Evolutionary conservation across 2,329 filamentous ascomycete genomes (phyloP), one percentile per base, ranked within the genome.

Genomic region (Colletotrichum paranaense): DNA sequence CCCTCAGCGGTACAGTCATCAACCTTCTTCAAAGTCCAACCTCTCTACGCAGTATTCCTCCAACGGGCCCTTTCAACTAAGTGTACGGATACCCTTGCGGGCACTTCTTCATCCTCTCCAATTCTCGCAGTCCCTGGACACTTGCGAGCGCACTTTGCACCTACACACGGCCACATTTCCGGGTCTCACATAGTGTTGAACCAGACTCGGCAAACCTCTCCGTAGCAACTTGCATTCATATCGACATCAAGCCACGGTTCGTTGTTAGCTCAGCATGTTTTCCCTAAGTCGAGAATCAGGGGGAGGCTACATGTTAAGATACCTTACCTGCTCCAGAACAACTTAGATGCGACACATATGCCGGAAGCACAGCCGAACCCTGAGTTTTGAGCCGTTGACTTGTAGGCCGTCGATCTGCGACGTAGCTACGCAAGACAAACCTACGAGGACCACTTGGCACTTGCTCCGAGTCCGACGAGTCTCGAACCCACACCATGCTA

Each of bases 281-380:
- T 7, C 58, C 22, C 16, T 12, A 26, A 42, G 16, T 49, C 59
- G 22, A 59, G 2, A 22, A 42, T 42, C 16, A 3, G 42, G 26
- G 55, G 42, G 59, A 55, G 11, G 53, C 59, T 6, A 35, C 38
- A 14, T 7, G 4, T 19, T 2, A 42, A 42, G 14, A 16, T 42
- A 35, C 32, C 9, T 35, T 35, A 35, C 32, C 32, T 35, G 7
- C 59, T 24, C n/a, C 24, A 46, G 24, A 12, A 42, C 46, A 73
- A 65, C 62, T 11, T 57, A 70, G 24, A 12, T 65, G 70, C 60
- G 65, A 65, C 70, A 26, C 52, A 32, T 35, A 60, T 49, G 60
- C 60, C 70, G 70, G 70, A 60, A 65, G 42, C 30, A 22, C 70
- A 73, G 53, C 67, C 70, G 67, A 73, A 58, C 42, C 62, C 62